These are phyloP conservation scores for Austropuccinia psidii DNA, from an alignment of 1,284 basidiomycete species.

Conservation along the genomic window DNA sequence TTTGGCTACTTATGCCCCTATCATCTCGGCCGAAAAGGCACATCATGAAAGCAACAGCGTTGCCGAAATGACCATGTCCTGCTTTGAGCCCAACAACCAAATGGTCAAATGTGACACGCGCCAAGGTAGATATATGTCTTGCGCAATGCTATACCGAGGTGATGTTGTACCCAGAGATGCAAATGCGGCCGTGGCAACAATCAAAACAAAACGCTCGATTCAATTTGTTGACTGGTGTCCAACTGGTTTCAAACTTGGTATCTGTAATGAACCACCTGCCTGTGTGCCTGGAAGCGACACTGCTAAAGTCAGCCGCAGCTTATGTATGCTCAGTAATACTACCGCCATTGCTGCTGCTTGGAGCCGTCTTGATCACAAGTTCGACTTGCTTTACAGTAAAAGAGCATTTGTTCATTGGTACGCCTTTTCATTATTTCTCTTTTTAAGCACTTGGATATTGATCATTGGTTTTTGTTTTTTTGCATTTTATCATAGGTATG, in stretches of 20 bases:
- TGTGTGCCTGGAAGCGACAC: constrained; percentile 88
- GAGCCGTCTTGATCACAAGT: constrained; percentile 96
- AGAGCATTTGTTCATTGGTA: constrained; percentile 78
- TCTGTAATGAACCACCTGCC: constrained; percentile 92
- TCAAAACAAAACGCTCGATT: constrained; percentile 49
- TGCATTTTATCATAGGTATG: constrained; percentile 53
- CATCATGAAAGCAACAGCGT: constrained; percentile 97
- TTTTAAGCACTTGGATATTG: not conserved
- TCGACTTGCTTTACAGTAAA: constrained; percentile 69
- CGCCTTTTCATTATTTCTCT: not conserved
- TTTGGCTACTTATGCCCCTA: constrained; percentile 87
- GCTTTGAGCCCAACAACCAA: constrained; percentile 96
- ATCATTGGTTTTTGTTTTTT: constrained; percentile 22
- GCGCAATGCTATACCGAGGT: constrained; percentile 60
- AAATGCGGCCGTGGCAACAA: constrained; percentile 47
- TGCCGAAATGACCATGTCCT: constrained; percentile 95
- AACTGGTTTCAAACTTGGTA: constrained; percentile 85
- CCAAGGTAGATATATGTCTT: constrained; percentile 73
- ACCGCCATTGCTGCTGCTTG: constrained; percentile 91
- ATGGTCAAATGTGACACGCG: constrained; percentile 59
- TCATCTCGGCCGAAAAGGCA: constrained; percentile 71
- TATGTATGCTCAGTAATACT: constrained; percentile 95
- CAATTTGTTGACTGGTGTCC: constrained; percentile 50
- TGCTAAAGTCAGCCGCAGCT: constrained; percentile 82
- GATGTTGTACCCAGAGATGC: constrained; percentile 74